phyloP scores from a whole-genome alignment of 208 protist species.

The Jaenimonas drosophilae region DNA sequence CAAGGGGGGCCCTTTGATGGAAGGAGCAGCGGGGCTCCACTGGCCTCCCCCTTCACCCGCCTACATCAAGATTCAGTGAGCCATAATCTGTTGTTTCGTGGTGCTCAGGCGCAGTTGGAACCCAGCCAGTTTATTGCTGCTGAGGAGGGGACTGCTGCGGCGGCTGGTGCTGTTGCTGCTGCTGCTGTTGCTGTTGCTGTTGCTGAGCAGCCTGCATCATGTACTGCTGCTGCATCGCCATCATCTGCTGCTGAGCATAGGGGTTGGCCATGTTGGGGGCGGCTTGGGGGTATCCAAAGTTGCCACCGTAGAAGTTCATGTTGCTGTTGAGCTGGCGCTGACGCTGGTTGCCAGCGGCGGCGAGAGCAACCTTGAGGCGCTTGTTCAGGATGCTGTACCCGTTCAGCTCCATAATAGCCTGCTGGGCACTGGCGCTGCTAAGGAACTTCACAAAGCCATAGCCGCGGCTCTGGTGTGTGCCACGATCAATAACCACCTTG shows the following conservation, averaged over 20 bases:
- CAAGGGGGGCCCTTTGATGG: too few species aligned
- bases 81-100: too few species aligned
- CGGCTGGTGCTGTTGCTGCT: too few species aligned
- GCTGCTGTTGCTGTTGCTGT: too few species aligned
- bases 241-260: constrained; percentile 66
- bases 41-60: too few species aligned
- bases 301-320: too few species aligned
- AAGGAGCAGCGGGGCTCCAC: too few species aligned
- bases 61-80: too few species aligned
- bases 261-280: constrained; percentile 17
- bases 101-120: too few species aligned
- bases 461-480: constrained; percentile 74
- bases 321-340: constrained; percentile 13
- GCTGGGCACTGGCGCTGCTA: constrained; percentile 50
- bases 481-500: constrained; percentile 84
- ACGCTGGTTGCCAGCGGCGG: constrained; percentile 60
- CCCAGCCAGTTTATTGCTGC: too few species aligned
- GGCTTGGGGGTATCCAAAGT: too few species aligned
- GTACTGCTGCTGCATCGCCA: constrained; percentile 54
- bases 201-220: constrained; percentile 30
- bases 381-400: constrained; percentile 83
- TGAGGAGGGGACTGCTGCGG: too few species aligned
- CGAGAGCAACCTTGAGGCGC: constrained; percentile 82
- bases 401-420: constrained; percentile 73
- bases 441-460: constrained; percentile 89